These are phyloP conservation scores for Taiwanofungus camphoratus DNA, from an alignment of 1,284 basidiomycete genomes.

Conservation along the genomic window DNA sequence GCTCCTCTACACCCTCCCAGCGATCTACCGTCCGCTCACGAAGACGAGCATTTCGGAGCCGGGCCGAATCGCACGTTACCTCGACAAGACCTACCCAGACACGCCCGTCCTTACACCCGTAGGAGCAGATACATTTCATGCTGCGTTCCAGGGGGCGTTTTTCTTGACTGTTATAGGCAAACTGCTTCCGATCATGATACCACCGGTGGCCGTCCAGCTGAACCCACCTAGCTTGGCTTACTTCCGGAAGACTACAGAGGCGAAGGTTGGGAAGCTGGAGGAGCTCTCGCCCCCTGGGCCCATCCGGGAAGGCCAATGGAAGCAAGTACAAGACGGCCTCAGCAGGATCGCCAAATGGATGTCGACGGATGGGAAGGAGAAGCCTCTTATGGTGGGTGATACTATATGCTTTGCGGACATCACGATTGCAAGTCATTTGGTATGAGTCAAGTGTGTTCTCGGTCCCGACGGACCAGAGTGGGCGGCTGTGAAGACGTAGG, in stretches of 20 bases:
- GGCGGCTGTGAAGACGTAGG: slow-evolving; percentile 5
- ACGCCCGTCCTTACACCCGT: slow-evolving; percentile 21
- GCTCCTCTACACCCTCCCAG: slow-evolving; percentile 29
- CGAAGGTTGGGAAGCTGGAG: slow-evolving; percentile 16
- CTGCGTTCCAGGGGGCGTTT: slow-evolving; percentile 26
- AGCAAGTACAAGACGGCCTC: slow-evolving; percentile 11
- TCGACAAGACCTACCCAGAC: slow-evolving; percentile 30
- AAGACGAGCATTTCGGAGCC: slow-evolving; percentile 29
- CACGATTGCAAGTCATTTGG: slow-evolving; percentile 12
- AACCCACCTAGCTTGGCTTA: slow-evolving; percentile 18
- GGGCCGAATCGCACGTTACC: slow-evolving; percentile 26
- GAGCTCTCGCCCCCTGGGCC: slow-evolving; percentile 15
- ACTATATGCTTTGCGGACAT: slow-evolving; percentile 14
- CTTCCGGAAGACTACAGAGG: slow-evolving; percentile 21
- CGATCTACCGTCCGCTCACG: slow-evolving; percentile 26
- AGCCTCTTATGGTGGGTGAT: slow-evolving; percentile 15
- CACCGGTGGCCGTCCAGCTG: slow-evolving; percentile 21
- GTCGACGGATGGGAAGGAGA: slow-evolving; percentile 10
- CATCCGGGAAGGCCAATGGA: slow-evolving; percentile 13
- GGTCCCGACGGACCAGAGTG: slow-evolving; percentile 8
- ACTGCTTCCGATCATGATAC: slow-evolving; percentile 16
- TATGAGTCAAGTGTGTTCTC: slow-evolving; percentile 6
- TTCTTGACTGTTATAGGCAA: background rate
- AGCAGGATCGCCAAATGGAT: slow-evolving; percentile 16
- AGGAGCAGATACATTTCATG: slow-evolving; percentile 25